Evolutionary conservation across 2,329 filamentous ascomycete species (phyloP).

Genomic region (Colletotrichum tabaci): DNA sequence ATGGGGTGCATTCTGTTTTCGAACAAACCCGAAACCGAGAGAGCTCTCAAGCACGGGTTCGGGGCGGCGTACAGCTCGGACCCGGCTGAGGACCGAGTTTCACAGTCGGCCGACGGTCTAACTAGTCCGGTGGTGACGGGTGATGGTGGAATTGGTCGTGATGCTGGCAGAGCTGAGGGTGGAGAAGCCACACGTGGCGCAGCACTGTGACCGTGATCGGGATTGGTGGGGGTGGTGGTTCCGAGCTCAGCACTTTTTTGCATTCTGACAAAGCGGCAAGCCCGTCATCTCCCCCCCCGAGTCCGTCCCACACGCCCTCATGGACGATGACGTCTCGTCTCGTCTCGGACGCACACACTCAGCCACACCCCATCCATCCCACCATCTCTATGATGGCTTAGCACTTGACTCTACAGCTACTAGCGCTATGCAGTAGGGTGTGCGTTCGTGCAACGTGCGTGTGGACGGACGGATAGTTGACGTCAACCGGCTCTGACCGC

Average conservation of each 20-base stretch:
- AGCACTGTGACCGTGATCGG: background rate
- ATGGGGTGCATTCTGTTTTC: background rate
- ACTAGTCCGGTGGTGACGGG: background rate
- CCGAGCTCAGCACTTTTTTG: background rate
- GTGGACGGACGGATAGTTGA: conserved; percentile 1
- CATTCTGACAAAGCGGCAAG: background rate
- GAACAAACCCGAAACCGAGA: background rate
- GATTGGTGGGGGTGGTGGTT: no score
- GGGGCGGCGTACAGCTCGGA: conserved; percentile 21
- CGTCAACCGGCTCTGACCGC: background rate
- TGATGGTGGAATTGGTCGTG: background rate
- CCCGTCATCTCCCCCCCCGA: no score
- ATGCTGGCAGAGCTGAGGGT: background rate
- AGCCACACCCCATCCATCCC: conserved; percentile 26
- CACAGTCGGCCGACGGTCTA: background rate
- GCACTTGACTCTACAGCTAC: background rate
- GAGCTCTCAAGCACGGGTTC: conserved; percentile 7
- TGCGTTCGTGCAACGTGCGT: background rate
- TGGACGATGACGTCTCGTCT: conserved; percentile 34
- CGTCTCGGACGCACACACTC: conserved; percentile 4
- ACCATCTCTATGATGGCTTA: background rate
- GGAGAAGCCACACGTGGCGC: background rate
- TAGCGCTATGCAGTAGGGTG: background rate
- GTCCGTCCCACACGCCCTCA: background rate
- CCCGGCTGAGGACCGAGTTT: conserved; percentile 11